Evolutionary conservation across 345 rosid genomes (phyloP).

Genomic region (Diplotaxis tenuifolia): DNA sequence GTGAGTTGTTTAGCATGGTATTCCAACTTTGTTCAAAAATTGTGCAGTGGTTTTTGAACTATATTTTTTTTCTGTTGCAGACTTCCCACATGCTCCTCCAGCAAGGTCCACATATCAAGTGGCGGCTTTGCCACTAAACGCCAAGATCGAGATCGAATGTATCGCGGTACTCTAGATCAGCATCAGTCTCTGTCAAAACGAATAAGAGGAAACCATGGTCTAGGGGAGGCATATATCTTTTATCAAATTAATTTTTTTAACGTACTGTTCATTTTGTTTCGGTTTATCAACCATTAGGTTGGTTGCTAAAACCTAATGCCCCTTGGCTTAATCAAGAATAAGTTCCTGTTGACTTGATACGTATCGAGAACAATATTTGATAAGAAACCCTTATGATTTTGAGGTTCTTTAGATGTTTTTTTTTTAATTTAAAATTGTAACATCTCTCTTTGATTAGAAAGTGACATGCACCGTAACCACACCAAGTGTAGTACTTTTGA

Average conservation of each 20-base stretch:
- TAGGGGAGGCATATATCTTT: not conserved
- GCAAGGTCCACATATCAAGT: conserved; percentile 92
- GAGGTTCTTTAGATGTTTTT: not conserved
- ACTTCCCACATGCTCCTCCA: conserved; percentile 78
- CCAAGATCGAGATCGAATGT: conserved; percentile 92
- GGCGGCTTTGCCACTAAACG: conserved; percentile 87
- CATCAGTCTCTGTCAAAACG: conserved; percentile 1
- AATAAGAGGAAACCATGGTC: conserved; percentile 23
- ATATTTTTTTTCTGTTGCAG: conserved; percentile 41
- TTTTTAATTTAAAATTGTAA: not conserved
- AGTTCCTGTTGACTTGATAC: not conserved
- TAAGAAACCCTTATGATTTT: not conserved
- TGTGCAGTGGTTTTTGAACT: not conserved
- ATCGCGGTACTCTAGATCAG: conserved; percentile 58
- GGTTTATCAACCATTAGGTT: conserved; percentile 26
- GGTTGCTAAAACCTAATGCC: conserved; percentile 19
- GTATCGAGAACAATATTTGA: not conserved
- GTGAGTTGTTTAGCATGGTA: conserved; percentile 47
- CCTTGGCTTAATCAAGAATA: conserved; percentile 12
- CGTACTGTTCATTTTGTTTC: not conserved
- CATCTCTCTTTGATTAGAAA: not conserved
- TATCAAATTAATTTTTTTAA: not conserved
- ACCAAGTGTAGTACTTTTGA: not conserved
- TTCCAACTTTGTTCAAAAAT: not conserved
- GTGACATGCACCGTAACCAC: not conserved